Evolutionary conservation across 306 rosid species (phyloP).

Genomic region (Hylodesmum podocarpum): DNA sequence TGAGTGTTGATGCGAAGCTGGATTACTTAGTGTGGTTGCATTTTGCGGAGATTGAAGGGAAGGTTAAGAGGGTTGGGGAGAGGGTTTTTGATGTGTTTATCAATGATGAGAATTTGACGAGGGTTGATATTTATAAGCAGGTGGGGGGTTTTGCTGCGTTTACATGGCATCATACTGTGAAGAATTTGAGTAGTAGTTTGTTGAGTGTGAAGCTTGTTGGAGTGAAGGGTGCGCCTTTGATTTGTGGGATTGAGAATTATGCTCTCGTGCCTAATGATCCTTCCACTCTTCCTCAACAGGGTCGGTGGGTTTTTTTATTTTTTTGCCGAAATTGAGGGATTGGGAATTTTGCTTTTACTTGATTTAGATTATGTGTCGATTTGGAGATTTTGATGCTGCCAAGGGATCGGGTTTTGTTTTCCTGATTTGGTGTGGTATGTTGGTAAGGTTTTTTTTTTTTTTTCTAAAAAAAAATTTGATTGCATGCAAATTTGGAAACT

Average conservation of each 20-base stretch:
- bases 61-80: conserved; percentile 58
- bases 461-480: too few relatives aligned
- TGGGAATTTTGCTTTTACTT: not conserved
- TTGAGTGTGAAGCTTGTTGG: conserved; percentile 67
- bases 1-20: conserved; percentile 82
- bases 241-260: conserved; percentile 86
- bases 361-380: not conserved
- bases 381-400: conserved; percentile 8
- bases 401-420: conserved; percentile 11
- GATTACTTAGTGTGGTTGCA: conserved; percentile 89
- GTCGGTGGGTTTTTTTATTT: conserved; percentile 25
- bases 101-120: conserved; percentile 58
- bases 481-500: conserved; percentile 19
- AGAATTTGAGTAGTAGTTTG: conserved; percentile 62
- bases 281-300: conserved; percentile 77
- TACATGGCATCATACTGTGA: conserved; percentile 67
- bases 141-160: conserved; percentile 75
- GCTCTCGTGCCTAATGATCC: conserved; percentile 87
- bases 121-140: conserved; percentile 67
- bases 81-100: conserved; percentile 76
- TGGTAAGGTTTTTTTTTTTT: not conserved
- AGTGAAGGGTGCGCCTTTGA: conserved; percentile 63
- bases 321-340: conserved; percentile 1
- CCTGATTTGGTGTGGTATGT: conserved; percentile 9
- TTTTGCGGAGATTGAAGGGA: conserved; percentile 77